Evolutionary conservation across 768 basidiomycete genomes (phyloP).

Genomic region (Rhodotorula graminis): DNA sequence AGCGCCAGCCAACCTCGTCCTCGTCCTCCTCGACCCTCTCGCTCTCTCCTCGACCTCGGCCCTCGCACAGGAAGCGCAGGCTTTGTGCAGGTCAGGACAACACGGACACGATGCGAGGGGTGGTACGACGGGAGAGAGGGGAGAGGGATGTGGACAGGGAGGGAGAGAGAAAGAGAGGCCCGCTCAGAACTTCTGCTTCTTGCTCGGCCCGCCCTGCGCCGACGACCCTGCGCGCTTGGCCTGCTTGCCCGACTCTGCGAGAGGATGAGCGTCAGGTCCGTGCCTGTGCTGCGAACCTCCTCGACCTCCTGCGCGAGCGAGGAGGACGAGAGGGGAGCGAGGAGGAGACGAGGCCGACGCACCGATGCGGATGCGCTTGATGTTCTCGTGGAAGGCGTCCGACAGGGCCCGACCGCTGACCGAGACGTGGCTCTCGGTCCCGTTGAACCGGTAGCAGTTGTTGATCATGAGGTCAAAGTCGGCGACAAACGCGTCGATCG

Average conservation of each 20-base stretch:
- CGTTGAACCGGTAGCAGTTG: slow-evolving; percentile 87
- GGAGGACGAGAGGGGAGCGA: too few relatives aligned
- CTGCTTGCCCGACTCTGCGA: slow-evolving; percentile 17
- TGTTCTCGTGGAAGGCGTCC: slow-evolving; percentile 20
- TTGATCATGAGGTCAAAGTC: slow-evolving; percentile 81
- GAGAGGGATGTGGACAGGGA: background rate
- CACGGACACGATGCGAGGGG: too few relatives aligned
- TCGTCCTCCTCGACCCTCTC: background rate
- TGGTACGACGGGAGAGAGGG: background rate
- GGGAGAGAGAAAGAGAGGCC: background rate
- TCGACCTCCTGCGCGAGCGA: background rate
- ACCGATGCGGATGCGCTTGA: slow-evolving; percentile 31
- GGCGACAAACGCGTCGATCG: slow-evolving; percentile 69
- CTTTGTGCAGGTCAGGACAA: too few relatives aligned
- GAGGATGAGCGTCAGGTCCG: background rate
- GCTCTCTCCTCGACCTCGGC: too few relatives aligned
- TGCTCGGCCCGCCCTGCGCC: slow-evolving; percentile 13
- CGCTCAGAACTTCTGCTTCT: slow-evolving; percentile 23
- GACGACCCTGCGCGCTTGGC: slow-evolving; percentile 25
- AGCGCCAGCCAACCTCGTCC: too few relatives aligned
- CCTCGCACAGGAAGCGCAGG: too few relatives aligned
- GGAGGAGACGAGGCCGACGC: background rate
- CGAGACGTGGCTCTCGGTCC: slow-evolving; percentile 44
- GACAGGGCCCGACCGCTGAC: slow-evolving; percentile 19
- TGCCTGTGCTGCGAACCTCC: too few relatives aligned